Percentiles rank a stretch among this genome's conserved stretches.
Evolutionary conservation across 306 rosid species (phyloP).

Genomic region (Gastrolobium villosum): DNA sequence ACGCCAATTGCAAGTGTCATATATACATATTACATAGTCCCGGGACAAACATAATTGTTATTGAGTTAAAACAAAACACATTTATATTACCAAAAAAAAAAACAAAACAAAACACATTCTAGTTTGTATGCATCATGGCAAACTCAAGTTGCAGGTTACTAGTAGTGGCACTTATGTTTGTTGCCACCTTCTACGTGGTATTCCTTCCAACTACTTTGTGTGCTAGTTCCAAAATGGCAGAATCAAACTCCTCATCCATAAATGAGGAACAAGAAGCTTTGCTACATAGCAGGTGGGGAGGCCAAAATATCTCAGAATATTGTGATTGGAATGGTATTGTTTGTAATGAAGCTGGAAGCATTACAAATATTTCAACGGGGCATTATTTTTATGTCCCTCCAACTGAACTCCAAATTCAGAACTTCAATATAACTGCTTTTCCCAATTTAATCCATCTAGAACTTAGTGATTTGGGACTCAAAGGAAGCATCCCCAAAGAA

Average conservation of each 20-base stretch:
- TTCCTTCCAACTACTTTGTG: not conserved
- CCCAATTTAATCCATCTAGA: slow-evolving; percentile 24
- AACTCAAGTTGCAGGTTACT: not conserved
- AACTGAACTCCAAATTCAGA: not conserved
- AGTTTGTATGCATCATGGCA: not conserved
- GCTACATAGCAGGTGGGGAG: not conserved
- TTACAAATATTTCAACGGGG: slow-evolving; percentile 18
- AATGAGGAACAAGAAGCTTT: slow-evolving; percentile 31
- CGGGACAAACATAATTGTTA: not conserved
- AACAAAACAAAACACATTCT: not conserved
- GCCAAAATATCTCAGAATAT: not conserved
- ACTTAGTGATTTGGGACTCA: not conserved
- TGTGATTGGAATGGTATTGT: slow-evolving; percentile 30
- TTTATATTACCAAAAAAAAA: no score
- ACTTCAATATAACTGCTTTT: slow-evolving; percentile 19
- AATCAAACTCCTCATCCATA: not conserved
- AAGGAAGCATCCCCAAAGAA: not conserved
- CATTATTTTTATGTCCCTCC: not conserved
- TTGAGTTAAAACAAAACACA: slow-evolving; percentile 9
- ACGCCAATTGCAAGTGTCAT: not conserved
- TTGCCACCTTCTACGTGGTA: not conserved
- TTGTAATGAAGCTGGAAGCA: slow-evolving; percentile 19
- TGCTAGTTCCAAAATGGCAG: not conserved
- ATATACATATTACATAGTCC: not conserved
- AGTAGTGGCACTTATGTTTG: not conserved